A percentile compares a stretch with the other conserved stretches of the same genome.
These are phyloP conservation scores for Ophiostoma triangulosporum DNA, from an alignment of 2,329 filamentous ascomycete genomes.

Conservation along the genomic window DNA sequence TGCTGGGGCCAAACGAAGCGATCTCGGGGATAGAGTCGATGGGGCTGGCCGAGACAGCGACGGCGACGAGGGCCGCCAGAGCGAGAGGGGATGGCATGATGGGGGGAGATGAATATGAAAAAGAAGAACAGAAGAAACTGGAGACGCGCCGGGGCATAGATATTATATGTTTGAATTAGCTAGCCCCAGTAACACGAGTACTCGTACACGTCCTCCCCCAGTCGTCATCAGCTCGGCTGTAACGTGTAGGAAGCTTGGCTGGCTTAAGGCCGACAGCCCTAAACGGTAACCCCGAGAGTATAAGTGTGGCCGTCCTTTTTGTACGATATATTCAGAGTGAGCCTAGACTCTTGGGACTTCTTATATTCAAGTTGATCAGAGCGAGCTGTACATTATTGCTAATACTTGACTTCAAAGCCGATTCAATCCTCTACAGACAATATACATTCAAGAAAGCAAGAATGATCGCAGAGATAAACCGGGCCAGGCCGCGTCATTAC, in stretches of 20 bases:
- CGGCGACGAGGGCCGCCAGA: not conserved
- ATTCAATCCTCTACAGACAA: not conserved
- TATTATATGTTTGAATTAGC: not conserved
- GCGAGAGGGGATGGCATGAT: slow-evolving; percentile 1
- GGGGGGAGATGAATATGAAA: not conserved
- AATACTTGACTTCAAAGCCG: no score
- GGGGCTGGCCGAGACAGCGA: not conserved
- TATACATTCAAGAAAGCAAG: not conserved
- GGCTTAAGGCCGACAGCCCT: not conserved
- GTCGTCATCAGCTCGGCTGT: not conserved
- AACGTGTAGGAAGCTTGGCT: not conserved
- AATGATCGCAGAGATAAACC: not conserved
- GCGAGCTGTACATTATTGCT: no score
- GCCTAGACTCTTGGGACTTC: no score
- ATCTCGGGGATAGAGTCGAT: not conserved
- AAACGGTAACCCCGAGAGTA: not conserved
- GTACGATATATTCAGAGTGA: no score
- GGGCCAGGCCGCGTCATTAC: not conserved
- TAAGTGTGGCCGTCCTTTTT: no score
- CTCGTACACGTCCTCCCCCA: not conserved
- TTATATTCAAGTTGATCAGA: no score
- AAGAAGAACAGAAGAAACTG: not conserved
- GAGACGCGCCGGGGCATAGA: not conserved
- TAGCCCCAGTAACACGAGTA: not conserved
- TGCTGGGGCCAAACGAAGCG: slow-evolving; percentile 1